A percentile compares a stretch with the other conserved stretches of the same genome.
These are phyloP conservation scores for Colletotrichum godetiae DNA, from an alignment of 2,329 filamentous ascomycete species.

Conservation along the genomic window DNA sequence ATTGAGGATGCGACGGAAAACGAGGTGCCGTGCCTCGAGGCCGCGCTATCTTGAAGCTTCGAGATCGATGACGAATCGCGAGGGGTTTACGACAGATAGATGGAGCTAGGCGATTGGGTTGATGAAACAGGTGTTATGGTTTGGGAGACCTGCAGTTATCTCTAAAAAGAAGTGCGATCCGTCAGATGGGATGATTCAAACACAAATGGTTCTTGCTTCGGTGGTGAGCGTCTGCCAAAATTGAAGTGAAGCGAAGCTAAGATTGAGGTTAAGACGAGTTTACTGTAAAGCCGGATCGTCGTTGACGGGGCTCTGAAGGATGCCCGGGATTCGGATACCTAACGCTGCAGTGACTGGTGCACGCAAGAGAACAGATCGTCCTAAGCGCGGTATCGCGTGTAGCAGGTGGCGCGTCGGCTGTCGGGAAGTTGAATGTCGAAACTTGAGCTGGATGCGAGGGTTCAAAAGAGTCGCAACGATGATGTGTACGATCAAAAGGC, in stretches of 20 bases:
- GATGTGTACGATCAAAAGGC: slow-evolving; percentile 12
- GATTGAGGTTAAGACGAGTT: background rate
- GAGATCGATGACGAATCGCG: background rate
- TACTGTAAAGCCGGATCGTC: slow-evolving; percentile 3
- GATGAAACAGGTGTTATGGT: too few relatives aligned
- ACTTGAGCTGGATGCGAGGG: background rate
- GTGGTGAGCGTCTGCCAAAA: background rate
- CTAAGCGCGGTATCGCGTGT: slow-evolving; percentile 24
- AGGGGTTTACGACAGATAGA: background rate
- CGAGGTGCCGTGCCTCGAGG: slow-evolving; percentile 23
- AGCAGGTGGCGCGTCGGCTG: slow-evolving; percentile 17
- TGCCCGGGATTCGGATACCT: background rate
- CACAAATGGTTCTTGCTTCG: background rate
- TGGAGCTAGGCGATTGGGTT: background rate
- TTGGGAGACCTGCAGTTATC: background rate
- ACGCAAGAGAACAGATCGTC: slow-evolving; percentile 4
- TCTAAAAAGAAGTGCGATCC: background rate
- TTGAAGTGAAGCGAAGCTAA: background rate
- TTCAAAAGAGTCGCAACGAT: background rate
- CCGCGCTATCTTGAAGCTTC: slow-evolving; percentile 10
- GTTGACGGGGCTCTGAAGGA: background rate
- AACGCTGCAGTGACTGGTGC: slow-evolving; percentile 6
- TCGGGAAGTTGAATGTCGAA: background rate
- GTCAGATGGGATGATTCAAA: background rate
- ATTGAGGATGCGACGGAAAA: slow-evolving; percentile 5